These are phyloP conservation scores for Leccinum subrobustum DNA, from an alignment of 1,284 basidiomycete genomes.

Conservation along the genomic window DNA sequence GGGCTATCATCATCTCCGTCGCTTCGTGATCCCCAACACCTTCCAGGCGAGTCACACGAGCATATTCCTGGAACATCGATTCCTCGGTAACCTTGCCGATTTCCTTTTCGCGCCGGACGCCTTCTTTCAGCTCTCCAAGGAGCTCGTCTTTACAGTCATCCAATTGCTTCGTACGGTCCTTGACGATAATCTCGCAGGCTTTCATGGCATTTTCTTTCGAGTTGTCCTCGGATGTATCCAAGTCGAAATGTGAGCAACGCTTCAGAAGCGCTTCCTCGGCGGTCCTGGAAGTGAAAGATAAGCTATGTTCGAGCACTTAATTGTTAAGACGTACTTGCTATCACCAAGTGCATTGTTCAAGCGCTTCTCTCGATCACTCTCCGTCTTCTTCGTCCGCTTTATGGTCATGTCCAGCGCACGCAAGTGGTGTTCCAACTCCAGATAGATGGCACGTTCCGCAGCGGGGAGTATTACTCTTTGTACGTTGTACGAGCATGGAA, in stretches of 20 bases:
- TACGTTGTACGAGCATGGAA: slow-evolving; percentile 73
- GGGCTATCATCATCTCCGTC: slow-evolving; percentile 52
- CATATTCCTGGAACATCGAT: slow-evolving; percentile 76
- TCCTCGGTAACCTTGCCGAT: slow-evolving; percentile 65
- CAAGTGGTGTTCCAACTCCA: slow-evolving; percentile 94
- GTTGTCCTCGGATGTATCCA: slow-evolving; percentile 57
- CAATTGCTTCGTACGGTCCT: slow-evolving; percentile 77
- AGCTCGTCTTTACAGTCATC: slow-evolving; percentile 80
- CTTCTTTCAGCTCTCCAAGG: slow-evolving; percentile 60
- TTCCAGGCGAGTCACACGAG: slow-evolving; percentile 63
- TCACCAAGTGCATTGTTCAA: slow-evolving; percentile 86
- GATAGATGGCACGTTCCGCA: slow-evolving; percentile 91
- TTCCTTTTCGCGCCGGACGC: slow-evolving; percentile 64
- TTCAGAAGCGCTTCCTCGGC: slow-evolving; percentile 92
- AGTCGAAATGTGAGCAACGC: slow-evolving; percentile 91
- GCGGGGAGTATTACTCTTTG: slow-evolving; percentile 79
- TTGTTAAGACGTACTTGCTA: slow-evolving; percentile 61
- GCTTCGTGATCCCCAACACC: slow-evolving; percentile 79
- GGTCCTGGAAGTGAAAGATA: slow-evolving; percentile 45
- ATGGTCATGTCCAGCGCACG: slow-evolving; percentile 87
- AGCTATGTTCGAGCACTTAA: neutral
- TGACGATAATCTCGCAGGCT: slow-evolving; percentile 89
- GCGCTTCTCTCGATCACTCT: slow-evolving; percentile 89
- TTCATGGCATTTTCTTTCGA: slow-evolving; percentile 74
- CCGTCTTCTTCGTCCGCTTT: slow-evolving; percentile 81